Evolutionary conservation across 306 rosid species (phyloP).

Genomic region (Casuarina cunninghamiana): DNA sequence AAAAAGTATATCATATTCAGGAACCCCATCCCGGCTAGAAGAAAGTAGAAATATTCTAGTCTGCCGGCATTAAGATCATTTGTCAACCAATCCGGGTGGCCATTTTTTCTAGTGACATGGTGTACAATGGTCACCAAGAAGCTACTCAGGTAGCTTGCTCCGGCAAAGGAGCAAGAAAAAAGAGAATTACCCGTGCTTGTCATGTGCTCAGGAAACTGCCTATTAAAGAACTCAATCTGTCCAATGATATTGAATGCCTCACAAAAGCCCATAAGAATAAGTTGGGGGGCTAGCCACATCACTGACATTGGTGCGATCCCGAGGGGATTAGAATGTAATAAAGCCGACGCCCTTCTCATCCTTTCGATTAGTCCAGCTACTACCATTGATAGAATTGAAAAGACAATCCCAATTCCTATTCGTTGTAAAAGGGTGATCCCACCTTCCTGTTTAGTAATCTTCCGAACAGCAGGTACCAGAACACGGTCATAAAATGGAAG

Average conservation of each 20-base stretch:
- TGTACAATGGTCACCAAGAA: constrained; percentile 43
- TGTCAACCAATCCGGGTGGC: constrained; percentile 60
- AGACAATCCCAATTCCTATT: constrained; percentile 59
- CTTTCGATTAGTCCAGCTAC: constrained; percentile 59
- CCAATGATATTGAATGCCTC: constrained; percentile 65
- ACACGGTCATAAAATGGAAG: constrained; percentile 54
- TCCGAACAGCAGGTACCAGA: constrained; percentile 49
- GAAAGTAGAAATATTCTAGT: constrained; percentile 66
- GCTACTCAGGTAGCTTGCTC: constrained; percentile 58
- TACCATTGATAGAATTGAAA: constrained; percentile 56
- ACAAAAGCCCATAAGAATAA: constrained; percentile 55
- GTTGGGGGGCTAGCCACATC: constrained; percentile 60
- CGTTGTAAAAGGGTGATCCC: constrained; percentile 64
- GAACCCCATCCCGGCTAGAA: constrained; percentile 45
- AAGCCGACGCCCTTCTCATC: constrained; percentile 42
- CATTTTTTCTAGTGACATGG: constrained; percentile 25
- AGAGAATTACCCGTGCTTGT: constrained; percentile 68
- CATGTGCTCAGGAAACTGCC: constrained; percentile 68
- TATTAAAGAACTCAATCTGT: constrained; percentile 59
- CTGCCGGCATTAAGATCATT: constrained; percentile 64
- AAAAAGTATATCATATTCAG: constrained; percentile 58
- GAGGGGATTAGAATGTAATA: constrained; percentile 26
- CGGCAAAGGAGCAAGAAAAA: constrained; percentile 51
- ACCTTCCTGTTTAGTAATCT: constrained; percentile 46
- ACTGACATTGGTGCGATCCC: constrained; percentile 50